A percentile compares a stretch with the other conserved stretches of the same genome.
Evolutionary conservation across 176 grass and related monocot genomes (phyloP).

Genomic region (Carex parvula): DNA sequence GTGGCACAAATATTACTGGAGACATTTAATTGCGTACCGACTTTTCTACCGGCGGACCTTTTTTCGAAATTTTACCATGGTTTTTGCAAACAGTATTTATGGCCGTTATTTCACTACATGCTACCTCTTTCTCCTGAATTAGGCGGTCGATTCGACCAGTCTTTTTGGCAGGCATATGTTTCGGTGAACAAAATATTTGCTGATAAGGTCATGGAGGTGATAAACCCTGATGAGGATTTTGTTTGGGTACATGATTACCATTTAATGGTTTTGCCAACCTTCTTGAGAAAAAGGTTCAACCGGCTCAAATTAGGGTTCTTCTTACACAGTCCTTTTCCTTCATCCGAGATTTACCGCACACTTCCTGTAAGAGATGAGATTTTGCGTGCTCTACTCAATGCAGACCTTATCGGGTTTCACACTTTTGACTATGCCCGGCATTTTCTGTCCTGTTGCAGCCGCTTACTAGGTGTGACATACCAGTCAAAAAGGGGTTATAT

Average conservation of each 20-base stretch:
- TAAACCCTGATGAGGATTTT: constrained; percentile 46
- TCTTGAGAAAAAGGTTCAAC: constrained; percentile 48
- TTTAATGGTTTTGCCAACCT: constrained; percentile 57
- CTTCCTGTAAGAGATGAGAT: constrained; percentile 51
- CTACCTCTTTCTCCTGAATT: constrained; percentile 50
- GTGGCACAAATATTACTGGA: constrained; percentile 39
- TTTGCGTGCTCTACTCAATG: constrained; percentile 44
- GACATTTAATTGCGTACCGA: constrained; percentile 41
- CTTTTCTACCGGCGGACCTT: constrained; percentile 38
- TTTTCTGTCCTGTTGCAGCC: constrained; percentile 51
- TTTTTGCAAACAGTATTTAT: constrained; percentile 51
- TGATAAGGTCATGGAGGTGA: constrained; percentile 57
- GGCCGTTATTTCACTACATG: constrained; percentile 57
- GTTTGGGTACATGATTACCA: constrained; percentile 66
- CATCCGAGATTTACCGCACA: constrained; percentile 48
- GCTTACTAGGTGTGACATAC: constrained; percentile 43
- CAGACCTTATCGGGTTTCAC: constrained; percentile 50
- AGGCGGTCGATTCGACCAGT: constrained; percentile 43
- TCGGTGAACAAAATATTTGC: constrained; percentile 61
- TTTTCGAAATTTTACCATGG: constrained; percentile 46
- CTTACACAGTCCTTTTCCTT: constrained; percentile 51
- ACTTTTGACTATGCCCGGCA: constrained; percentile 53
- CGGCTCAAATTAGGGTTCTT: constrained; percentile 53
- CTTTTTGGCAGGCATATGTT: constrained; percentile 53
- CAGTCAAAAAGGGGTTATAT: constrained; percentile 56